phyloP scores from a whole-genome alignment of 2,329 filamentous ascomycete genomes.

The Myriosclerotinia scirpicola region DNA sequence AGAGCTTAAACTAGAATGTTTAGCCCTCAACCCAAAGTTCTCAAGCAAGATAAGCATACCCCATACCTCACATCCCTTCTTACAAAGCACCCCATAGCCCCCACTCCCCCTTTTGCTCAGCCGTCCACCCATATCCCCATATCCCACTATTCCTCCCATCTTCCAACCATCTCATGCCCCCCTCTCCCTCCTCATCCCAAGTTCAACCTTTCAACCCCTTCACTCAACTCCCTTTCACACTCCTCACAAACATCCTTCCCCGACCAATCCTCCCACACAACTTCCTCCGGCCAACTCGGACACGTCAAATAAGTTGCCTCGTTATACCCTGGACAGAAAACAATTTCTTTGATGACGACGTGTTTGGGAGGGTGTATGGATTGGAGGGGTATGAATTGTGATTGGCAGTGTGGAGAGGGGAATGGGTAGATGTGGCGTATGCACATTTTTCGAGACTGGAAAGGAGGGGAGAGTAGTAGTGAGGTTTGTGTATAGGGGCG shows the following conservation, averaged over 20 bases:
- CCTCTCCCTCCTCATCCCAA: background rate
- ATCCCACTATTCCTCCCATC: background rate
- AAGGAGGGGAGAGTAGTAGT: background rate
- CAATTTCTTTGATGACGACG: background rate
- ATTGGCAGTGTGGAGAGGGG: background rate
- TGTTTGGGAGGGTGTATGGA: background rate
- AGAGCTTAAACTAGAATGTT: no score
- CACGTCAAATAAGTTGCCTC: background rate
- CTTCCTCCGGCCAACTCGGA: background rate
- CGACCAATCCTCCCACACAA: background rate
- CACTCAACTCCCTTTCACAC: background rate
- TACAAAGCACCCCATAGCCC: no score
- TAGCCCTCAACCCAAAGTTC: no score
- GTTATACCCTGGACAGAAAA: constrained; percentile 4
- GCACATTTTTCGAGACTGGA: background rate
- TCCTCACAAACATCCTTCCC: background rate
- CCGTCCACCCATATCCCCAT: no score
- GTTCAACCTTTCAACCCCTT: background rate
- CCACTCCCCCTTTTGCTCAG: no score
- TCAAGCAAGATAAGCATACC: no score
- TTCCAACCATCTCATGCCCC: background rate
- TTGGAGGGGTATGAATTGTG: background rate
- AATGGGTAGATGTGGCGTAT: constrained; percentile 10
- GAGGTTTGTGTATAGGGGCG: background rate
- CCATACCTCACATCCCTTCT: no score